phyloP scores from a whole-genome alignment of 2,329 filamentous ascomycete genomes.

The Colletotrichum falcatum region DNA sequence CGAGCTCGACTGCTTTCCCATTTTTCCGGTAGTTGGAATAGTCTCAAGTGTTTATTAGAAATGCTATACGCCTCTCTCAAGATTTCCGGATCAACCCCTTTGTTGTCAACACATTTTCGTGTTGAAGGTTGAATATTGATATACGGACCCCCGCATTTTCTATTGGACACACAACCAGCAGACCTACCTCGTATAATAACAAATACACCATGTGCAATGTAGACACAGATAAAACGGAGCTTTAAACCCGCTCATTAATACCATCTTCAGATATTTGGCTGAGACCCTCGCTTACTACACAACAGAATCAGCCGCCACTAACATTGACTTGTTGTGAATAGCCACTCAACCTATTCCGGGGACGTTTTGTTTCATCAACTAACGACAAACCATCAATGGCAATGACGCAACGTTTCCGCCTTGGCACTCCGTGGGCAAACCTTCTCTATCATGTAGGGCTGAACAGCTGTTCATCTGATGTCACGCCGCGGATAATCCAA shows the following conservation, averaged over 20 bases:
- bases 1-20: no score
- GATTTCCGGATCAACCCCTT: no score
- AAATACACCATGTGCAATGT: no score
- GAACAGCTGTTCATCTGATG: conserved; percentile 19
- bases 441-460: conserved; percentile 20
- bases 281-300: no score
- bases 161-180: no score
- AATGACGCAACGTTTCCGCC: not conserved
- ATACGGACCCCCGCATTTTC: not conserved
- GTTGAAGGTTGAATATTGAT: not conserved
- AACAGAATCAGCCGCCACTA: not conserved
- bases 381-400: not conserved
- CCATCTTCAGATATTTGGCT: not conserved
- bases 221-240: not conserved
- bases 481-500: not conserved
- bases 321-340: not conserved
- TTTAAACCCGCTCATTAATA: not conserved
- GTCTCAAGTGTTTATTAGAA: not conserved
- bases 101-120: not conserved
- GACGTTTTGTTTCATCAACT: not conserved
- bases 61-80: not conserved
- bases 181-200: no score
- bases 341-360: not conserved
- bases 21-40: not conserved
- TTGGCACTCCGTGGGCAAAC: conserved; percentile 25